A percentile compares a stretch with the other conserved stretches of the same genome.
phyloP scores from a whole-genome alignment of 2,329 filamentous ascomycete species.

The Fusarium papillatum region DNA sequence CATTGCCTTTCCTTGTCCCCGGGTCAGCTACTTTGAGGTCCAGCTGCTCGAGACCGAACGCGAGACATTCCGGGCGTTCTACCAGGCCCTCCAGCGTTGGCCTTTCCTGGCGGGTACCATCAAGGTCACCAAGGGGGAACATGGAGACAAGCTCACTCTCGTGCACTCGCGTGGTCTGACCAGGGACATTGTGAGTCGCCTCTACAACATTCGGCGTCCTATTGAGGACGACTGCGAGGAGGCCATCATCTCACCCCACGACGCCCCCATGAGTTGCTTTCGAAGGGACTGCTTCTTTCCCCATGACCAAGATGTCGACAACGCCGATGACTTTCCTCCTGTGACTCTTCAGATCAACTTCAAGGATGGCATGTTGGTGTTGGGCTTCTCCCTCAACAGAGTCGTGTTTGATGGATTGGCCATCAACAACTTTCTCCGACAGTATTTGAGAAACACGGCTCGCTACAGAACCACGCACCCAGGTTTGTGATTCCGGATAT shows the following conservation, averaged over 20 bases:
- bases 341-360: slow-evolving; percentile 23
- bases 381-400: slow-evolving; percentile 36
- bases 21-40: not conserved
- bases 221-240: too few relatives aligned
- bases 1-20: slow-evolving; percentile 10
- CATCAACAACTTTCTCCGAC: slow-evolving; percentile 35
- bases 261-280: not conserved
- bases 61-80: not conserved
- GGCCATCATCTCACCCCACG: not conserved
- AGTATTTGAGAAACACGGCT: slow-evolving; percentile 21
- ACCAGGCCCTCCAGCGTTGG: slow-evolving; percentile 23
- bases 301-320: slow-evolving; percentile 2
- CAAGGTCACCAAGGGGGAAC: not conserved
- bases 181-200: not conserved
- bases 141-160: slow-evolving; percentile 9
- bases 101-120: slow-evolving; percentile 32
- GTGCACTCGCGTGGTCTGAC: slow-evolving; percentile 8
- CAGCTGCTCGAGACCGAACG: not conserved
- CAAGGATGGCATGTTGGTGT: slow-evolving; percentile 8
- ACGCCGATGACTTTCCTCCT: slow-evolving; percentile 3
- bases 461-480: not conserved
- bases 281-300: slow-evolving; percentile 14
- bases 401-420: slow-evolving; percentile 34
- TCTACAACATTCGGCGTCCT: not conserved
- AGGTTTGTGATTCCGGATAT: slow-evolving; percentile 20